phyloP scores from a whole-genome alignment of 148 eudicot genomes.

The Amaranthus palmeri region DNA sequence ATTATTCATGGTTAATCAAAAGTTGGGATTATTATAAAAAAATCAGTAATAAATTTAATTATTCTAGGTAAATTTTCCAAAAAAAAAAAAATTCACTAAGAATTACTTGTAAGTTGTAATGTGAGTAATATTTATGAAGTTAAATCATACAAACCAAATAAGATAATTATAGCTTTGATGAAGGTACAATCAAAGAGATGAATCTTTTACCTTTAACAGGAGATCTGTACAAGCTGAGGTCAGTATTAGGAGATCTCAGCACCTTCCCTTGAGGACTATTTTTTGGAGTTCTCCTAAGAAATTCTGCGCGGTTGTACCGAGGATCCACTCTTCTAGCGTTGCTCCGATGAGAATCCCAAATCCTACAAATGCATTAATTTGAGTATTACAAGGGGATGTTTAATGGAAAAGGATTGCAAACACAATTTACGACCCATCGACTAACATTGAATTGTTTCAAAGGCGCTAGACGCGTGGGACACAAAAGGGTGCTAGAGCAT shows the following conservation, averaged over 20 bases:
- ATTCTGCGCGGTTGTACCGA: constrained; percentile 23
- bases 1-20: too few relatives aligned
- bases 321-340: constrained; percentile 15
- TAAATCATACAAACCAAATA: neutral
- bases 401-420: neutral
- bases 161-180: neutral
- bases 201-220: constrained; percentile 24
- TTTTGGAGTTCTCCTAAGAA: constrained; percentile 27
- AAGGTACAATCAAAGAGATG: neutral
- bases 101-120: too few relatives aligned
- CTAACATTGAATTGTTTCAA: neutral
- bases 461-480: neutral
- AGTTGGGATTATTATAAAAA: too few relatives aligned
- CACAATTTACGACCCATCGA: neutral
- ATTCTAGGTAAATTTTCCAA: too few relatives aligned
- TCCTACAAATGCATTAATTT: constrained; percentile 7
- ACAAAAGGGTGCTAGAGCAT: too few relatives aligned
- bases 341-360: constrained; percentile 15
- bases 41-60: too few relatives aligned
- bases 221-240: constrained; percentile 25
- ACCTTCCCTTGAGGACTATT: constrained; percentile 22
- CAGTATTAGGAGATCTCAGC: constrained; percentile 16
- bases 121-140: neutral
- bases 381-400: neutral
- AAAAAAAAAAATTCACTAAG: too few relatives aligned